Base-by-base conservation (phyloP, 148 eudicot species). In the Camellia japonica region DNA sequence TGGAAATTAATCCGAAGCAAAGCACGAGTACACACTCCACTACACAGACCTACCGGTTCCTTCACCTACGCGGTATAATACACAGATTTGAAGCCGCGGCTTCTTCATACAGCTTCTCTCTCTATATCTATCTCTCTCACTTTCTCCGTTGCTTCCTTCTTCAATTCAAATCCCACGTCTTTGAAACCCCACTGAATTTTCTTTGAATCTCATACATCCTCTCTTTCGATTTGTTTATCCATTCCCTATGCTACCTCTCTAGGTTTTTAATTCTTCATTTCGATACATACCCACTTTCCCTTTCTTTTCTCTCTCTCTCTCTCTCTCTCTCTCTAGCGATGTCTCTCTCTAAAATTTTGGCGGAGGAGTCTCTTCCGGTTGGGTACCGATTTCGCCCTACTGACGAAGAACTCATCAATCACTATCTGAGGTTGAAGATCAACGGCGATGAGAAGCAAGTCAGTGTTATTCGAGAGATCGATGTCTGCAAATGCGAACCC, bases 351-450 rank as follows among this genome's bases (percentile, higher is more conserved):
- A 5, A 5, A 3, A 49, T 3, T 52, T 43, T 16, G 4, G 54
- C 2, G 2, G 20, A 11, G 12, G n/a, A 18, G 65, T 75, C 83
- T 66, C 82, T 97, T 4, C 99, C 98, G 60, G 89, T 97, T 8
- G 99, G 99, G 41, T 97, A 86, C 68, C 85, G 99, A 81, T 97
- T 97, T 71, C 85, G 92, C 30, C 99, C 99, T 4, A 97, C 95
- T 0, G 99, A 97, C 78, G 93, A 86, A 8, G 99, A 97, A 82
- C 87, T 97, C 3, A 84, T 97, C 49, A 88, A 92, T 84, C 97
- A 94, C 81, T 97, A 92, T 76, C 83, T 97, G 3, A 78, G 90
- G 60, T 83, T 83, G n/a, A 97, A 97, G 89, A 92, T 97, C 81
- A 97, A 92, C 70, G 93, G 97, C 0, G 80, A 68, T 66, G 84